Conservation (phyloP, 768 basidiomycete genomes). For the Mycena chlorophos region DNA sequence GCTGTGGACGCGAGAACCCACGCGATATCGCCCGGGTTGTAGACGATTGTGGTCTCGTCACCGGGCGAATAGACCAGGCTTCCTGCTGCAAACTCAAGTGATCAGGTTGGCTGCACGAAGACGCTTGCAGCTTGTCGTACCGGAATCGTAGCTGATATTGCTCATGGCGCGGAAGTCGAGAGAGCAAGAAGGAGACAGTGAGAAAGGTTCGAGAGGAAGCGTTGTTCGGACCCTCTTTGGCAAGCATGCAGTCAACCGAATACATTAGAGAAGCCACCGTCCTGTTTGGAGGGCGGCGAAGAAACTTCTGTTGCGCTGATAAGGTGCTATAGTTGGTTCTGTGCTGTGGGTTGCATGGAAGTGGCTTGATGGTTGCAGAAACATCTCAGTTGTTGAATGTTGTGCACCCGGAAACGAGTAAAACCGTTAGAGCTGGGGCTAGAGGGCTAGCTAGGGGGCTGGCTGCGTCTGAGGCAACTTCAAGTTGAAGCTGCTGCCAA, state of each 20-base stretch:
- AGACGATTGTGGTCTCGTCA: constrained; percentile 34
- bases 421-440: too few species aligned
- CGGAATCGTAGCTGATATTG: constrained; percentile 32
- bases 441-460: too few species aligned
- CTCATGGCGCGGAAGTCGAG: constrained; percentile 28
- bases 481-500: too few species aligned
- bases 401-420: too few species aligned
- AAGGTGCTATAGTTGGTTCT: too few species aligned
- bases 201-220: too few species aligned
- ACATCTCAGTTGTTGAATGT: too few species aligned
- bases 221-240: background rate
- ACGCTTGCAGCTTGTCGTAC: constrained; percentile 19
- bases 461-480: too few species aligned
- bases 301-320: too few species aligned
- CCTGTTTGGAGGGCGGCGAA: background rate
- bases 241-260: background rate
- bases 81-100: constrained; percentile 36
- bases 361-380: too few species aligned
- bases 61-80: constrained; percentile 35
- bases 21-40: constrained; percentile 52
- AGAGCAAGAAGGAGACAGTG: constrained; percentile 4
- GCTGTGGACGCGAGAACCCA: constrained; percentile 74
- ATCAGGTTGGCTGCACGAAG: background rate
- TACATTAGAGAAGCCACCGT: too few species aligned
- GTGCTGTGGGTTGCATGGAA: too few species aligned